A percentile compares a stretch with the other conserved stretches of the same genome.
Conservation (phyloP, 2,329 filamentous ascomycete genomes). For the Aspergillus melleus region DNA sequence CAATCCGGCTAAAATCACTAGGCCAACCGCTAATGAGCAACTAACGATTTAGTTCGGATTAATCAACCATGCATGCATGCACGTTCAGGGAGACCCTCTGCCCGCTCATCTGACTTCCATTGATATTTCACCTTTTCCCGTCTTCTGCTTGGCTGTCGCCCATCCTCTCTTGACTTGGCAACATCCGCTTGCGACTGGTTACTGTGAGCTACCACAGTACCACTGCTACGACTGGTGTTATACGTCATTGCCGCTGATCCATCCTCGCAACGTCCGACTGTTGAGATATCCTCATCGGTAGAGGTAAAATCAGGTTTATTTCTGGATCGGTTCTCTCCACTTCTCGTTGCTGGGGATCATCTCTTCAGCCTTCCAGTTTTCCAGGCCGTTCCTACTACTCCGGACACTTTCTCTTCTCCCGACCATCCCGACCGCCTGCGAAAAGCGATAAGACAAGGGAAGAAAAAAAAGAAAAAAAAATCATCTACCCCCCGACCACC, state of each 20-base stretch:
- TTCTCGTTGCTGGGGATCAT: constrained; percentile 12
- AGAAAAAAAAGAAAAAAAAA: not conserved
- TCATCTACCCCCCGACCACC: not conserved
- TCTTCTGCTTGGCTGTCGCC: not conserved
- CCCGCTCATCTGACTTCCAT: not conserved
- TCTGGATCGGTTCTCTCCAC: not conserved
- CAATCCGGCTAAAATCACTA: not conserved
- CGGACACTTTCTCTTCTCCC: not conserved
- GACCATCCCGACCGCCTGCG: constrained; percentile 9
- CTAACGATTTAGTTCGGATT: not conserved
- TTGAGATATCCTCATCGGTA: not conserved
- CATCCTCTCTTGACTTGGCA: constrained; percentile 11
- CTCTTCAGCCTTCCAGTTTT: not conserved
- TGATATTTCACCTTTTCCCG: not conserved
- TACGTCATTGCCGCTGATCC: constrained; percentile 15
- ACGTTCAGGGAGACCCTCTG: constrained; percentile 1
- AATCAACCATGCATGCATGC: constrained; percentile 3
- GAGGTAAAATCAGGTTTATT: not conserved
- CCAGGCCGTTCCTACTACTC: constrained; percentile 6
- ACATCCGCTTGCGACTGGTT: constrained; percentile 11
- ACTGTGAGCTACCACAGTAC: not conserved
- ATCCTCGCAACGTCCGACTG: not conserved
- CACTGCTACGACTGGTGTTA: not conserved
- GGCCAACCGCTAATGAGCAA: not conserved
- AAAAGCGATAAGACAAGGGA: not conserved